Evolutionary conservation across 805 yeast genomes (phyloP).

Genomic region (Candida cerambycidarum): DNA sequence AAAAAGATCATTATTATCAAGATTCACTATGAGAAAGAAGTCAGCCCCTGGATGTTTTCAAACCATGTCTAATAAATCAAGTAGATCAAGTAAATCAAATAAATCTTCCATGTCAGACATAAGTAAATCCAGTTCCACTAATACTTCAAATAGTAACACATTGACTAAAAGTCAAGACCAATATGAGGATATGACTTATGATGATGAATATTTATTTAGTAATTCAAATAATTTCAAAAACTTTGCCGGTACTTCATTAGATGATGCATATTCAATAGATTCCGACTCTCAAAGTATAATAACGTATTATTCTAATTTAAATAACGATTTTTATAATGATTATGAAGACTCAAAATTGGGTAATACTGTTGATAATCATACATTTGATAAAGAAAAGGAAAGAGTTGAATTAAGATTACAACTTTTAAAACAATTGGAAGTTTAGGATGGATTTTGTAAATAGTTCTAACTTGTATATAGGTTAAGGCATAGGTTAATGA

Average conservation of each 20-base stretch:
- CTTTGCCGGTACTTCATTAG: conserved; percentile 23
- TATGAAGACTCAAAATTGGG: not conserved
- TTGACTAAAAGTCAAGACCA: not conserved
- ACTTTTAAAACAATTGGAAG: conserved; percentile 33
- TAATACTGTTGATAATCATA: not conserved
- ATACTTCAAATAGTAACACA: not conserved
- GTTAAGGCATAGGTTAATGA: not conserved
- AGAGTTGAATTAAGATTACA: conserved; percentile 39
- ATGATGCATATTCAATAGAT: conserved; percentile 19
- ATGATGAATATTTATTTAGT: conserved; percentile 30
- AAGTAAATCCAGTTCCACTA: not conserved
- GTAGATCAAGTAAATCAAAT: not conserved
- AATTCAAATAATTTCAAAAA: conserved; percentile 22
- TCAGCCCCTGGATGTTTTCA: conserved; percentile 6
- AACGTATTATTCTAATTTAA: conserved; percentile 18
- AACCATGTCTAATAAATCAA: conserved; percentile 5
- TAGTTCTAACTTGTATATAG: not conserved
- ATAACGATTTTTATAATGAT: conserved; percentile 15
- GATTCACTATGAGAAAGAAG: conserved; percentile 11
- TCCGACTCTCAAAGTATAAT: conserved; percentile 22
- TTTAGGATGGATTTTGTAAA: conserved; percentile 8
- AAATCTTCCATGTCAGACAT: not conserved
- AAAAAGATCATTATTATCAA: conserved; percentile 8
- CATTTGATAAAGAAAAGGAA: conserved; percentile 32
- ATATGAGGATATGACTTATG: conserved; percentile 12